Conservation (phyloP, 768 basidiomycete genomes). For the Boletus pseudo-olivaceus region DNA sequence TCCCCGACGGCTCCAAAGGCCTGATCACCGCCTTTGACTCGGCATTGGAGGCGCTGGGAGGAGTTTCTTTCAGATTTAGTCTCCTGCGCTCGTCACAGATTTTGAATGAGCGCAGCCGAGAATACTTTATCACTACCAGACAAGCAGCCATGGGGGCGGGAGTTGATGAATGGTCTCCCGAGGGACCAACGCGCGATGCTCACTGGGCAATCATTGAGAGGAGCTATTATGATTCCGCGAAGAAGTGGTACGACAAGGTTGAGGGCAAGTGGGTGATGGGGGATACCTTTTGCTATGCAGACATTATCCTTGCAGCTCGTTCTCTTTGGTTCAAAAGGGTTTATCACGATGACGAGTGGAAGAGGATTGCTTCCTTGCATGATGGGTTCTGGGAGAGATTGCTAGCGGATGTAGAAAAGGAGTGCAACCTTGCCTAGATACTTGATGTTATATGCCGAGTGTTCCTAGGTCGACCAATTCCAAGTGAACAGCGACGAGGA, state of each 20-base stretch:
- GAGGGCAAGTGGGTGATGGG: slow-evolving; percentile 32
- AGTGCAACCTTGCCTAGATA: slow-evolving; percentile 18
- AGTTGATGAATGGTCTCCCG: slow-evolving; percentile 39
- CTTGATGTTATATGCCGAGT: too few species aligned
- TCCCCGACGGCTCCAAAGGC: slow-evolving; percentile 21
- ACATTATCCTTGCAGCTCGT: slow-evolving; percentile 23
- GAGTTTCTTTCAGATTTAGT: slow-evolving; percentile 8
- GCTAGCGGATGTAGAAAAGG: slow-evolving; percentile 24
- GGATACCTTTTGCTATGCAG: slow-evolving; percentile 29
- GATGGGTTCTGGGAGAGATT: slow-evolving; percentile 25
- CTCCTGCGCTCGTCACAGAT: slow-evolving; percentile 23
- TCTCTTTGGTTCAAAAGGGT: slow-evolving; percentile 20
- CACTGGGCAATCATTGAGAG: slow-evolving; percentile 26
- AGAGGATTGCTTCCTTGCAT: slow-evolving; percentile 21
- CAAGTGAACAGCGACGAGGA: background rate
- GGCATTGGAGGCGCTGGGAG: background rate
- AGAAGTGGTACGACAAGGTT: slow-evolving; percentile 20
- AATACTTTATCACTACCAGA: slow-evolving; percentile 38
- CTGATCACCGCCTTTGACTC: slow-evolving; percentile 23
- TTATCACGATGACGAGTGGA: slow-evolving; percentile 25
- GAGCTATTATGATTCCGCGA: slow-evolving; percentile 1
- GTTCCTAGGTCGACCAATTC: background rate
- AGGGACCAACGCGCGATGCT: slow-evolving; percentile 30
- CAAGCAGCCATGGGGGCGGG: slow-evolving; percentile 30
- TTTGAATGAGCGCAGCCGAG: slow-evolving; percentile 34